Evolutionary conservation across 305 asterid genomes (phyloP).

Genomic region (Fraxinus angustifolia): DNA sequence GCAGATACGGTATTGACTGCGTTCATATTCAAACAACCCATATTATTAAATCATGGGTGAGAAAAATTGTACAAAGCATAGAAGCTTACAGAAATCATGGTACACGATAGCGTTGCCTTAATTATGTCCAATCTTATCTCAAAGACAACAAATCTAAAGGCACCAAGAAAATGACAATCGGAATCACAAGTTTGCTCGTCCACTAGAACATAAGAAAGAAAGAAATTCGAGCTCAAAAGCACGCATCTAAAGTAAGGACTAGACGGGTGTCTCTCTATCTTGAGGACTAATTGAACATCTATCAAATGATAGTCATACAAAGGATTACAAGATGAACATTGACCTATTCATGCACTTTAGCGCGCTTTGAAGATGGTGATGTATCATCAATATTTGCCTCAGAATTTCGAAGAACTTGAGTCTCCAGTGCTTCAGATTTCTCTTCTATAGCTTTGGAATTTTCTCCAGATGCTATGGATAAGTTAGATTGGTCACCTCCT

Average conservation of each 20-base stretch:
- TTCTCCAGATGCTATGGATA: conserved; percentile 25
- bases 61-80: conserved; percentile 19
- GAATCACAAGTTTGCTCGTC: conserved; percentile 20
- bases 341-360: conserved; percentile 44
- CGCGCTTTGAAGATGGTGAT: conserved; percentile 58
- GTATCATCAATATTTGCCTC: conserved; percentile 29
- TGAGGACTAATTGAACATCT: conserved; percentile 2
- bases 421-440: conserved; percentile 32
- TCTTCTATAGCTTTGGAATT: conserved; percentile 28
- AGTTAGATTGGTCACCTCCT: conserved; percentile 15
- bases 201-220: background rate
- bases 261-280: conserved; percentile 4
- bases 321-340: background rate
- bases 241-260: conserved; percentile 3
- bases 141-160: background rate
- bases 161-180: conserved; percentile 14
- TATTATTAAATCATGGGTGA: conserved; percentile 22
- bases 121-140: background rate
- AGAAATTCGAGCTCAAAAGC: background rate
- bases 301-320: background rate
- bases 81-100: conserved; percentile 15
- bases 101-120: conserved; percentile 6
- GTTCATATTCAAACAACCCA: conserved; percentile 15
- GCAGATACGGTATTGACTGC: background rate
- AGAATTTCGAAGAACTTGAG: conserved; percentile 25